Base-by-base conservation (phyloP, 2,329 filamentous ascomycete species). In the Arthrocladium fulminans region DNA sequence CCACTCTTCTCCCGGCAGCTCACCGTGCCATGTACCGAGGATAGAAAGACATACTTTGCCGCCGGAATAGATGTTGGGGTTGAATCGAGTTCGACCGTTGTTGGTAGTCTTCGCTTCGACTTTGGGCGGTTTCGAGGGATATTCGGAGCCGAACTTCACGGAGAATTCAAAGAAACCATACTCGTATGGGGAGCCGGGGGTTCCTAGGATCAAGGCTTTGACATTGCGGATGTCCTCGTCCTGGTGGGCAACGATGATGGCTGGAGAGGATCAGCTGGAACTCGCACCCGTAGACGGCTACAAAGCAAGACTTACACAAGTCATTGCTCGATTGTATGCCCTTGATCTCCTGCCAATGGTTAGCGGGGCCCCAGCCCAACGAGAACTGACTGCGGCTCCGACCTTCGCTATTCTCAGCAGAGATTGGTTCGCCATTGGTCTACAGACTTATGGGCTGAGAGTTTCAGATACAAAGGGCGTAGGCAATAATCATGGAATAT, bases 31-130 rank as follows among this genome's bases (percentile, higher is more conserved):
- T 63, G 92, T 98, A 84, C 88, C 88, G 30, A 94, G 71, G 60
- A 94, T 94, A 5, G 88, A 94, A 80, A 98, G 67, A 71, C 92
- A 98, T 49, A 98, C 89, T 68, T 90, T 94, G 42, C 92, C 92
- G 43, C 72, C 80, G 1, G 88, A 76, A 63, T 98, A 98, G 52
- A 98, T 95, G 62, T 98, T 98, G 2, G 92, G 92, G 61, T 96
- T 96, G 73, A 97, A 97, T 6, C 92, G 82, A 62, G 84, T 88
- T 51, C 83, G 76, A 9, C 90, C 90, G n/a, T 76, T 73, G 62
- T 97, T 96, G 1, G 90, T 98, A 0, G 92, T 97, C 35, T 82
- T 76, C 22, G 84, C 83, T 20, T 73, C 79, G 22, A 83, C 79
- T 19, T 59, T 60, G 0, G 80, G 80, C 4, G 79, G 73, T 52